Percentiles rank a stretch among this genome's conserved stretches.
Evolutionary conservation across 306 rosid species (phyloP).

Genomic region (Quercus dentata): DNA sequence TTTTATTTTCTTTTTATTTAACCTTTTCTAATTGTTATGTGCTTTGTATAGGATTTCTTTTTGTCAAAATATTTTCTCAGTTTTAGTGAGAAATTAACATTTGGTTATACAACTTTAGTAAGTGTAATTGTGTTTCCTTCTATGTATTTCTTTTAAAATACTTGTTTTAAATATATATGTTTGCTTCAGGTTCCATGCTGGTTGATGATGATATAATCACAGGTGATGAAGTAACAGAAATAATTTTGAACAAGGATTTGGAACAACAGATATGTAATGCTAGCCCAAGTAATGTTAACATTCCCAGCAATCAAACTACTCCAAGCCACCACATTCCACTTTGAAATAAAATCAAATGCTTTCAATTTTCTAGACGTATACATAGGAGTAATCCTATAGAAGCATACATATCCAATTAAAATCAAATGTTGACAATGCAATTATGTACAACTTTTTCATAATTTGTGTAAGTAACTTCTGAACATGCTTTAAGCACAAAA

Average conservation of each 20-base stretch:
- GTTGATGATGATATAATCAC: slow-evolving; percentile 59
- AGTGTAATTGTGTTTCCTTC: slow-evolving; percentile 13
- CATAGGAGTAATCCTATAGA: slow-evolving; percentile 64
- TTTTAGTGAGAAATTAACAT: neutral
- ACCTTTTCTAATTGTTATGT: neutral
- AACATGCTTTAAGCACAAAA: no score
- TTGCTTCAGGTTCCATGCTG: slow-evolving; percentile 51
- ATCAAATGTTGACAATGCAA: slow-evolving; percentile 56
- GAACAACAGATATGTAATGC: slow-evolving; percentile 71
- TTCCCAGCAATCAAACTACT: slow-evolving; percentile 64
- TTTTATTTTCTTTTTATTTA: neutral
- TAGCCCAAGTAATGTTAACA: slow-evolving; percentile 23
- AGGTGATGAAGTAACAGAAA: slow-evolving; percentile 53
- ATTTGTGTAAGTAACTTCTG: no score
- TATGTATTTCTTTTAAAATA: slow-evolving; percentile 12
- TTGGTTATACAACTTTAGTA: neutral
- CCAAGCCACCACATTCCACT: slow-evolving; percentile 81
- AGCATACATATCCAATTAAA: slow-evolving; percentile 39
- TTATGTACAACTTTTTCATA: neutral
- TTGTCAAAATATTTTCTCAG: neutral
- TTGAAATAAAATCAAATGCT: slow-evolving; percentile 36
- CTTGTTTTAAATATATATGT: neutral
- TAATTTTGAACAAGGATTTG: slow-evolving; percentile 58
- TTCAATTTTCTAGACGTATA: slow-evolving; percentile 45
- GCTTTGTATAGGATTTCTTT: neutral